A percentile compares a stretch with the other conserved stretches of the same genome.
Evolutionary conservation across 1,284 basidiomycete species (phyloP).

Genomic region (Papiliotrema fonsecae): DNA sequence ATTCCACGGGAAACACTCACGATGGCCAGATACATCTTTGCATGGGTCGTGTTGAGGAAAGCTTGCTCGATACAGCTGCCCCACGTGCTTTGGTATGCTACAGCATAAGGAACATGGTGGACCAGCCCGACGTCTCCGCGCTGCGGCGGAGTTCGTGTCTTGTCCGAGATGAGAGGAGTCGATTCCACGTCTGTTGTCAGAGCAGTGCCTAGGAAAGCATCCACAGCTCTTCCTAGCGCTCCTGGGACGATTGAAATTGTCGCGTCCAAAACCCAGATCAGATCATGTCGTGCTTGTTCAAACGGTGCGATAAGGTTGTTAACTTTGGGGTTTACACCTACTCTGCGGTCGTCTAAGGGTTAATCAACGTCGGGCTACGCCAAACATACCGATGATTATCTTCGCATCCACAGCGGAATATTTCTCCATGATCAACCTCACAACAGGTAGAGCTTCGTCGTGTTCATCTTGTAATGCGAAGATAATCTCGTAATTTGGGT

Average conservation of each 20-base stretch:
- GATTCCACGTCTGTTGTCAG: conserved; percentile 32
- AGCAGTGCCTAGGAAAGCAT: conserved; percentile 51
- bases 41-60: conserved; percentile 94
- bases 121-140: conserved; percentile 68
- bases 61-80: conserved; percentile 87
- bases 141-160: conserved; percentile 21
- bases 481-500: conserved; percentile 80
- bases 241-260: conserved; percentile 75
- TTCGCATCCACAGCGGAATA: conserved; percentile 65
- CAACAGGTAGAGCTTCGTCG: conserved; percentile 77
- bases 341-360: conserved; percentile 44
- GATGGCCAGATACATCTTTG: conserved; percentile 98
- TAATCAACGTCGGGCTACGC: conserved; percentile 16
- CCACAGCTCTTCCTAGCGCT: conserved; percentile 82
- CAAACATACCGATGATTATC: conserved; percentile 67
- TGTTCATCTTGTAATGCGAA: conserved; percentile 75
- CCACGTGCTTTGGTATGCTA: conserved; percentile 60
- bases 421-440: conserved; percentile 66
- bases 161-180: conserved; percentile 27
- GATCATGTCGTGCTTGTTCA: conserved; percentile 72
- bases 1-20: conserved; percentile 24
- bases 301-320: conserved; percentile 91
- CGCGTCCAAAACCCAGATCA: conserved; percentile 95
- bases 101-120: conserved; percentile 92
- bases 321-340: conserved; percentile 96